Conservation (phyloP, 257 asterid genomes). For the Anisodus acutangulus region DNA sequence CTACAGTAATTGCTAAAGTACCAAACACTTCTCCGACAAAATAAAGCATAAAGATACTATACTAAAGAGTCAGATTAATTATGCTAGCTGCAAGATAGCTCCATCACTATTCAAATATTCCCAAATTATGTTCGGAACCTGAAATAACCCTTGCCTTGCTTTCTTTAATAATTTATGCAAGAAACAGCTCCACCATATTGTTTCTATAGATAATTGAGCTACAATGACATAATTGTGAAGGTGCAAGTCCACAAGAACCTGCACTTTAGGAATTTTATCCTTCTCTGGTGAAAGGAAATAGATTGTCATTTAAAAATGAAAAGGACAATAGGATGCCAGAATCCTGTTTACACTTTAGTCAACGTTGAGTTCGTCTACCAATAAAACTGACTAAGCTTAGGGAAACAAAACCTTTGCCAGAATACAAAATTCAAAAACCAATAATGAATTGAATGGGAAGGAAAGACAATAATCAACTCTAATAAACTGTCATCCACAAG, state of each 20-base stretch:
- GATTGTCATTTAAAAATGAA: conserved; percentile 8
- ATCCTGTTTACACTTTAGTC: neutral
- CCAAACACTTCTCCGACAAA: neutral
- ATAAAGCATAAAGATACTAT: neutral
- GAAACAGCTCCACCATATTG: neutral
- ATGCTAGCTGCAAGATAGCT: neutral
- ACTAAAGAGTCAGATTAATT: neutral
- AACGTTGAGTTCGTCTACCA: neutral
- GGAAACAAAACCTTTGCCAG: neutral
- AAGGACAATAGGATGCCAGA: neutral
- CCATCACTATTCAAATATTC: neutral
- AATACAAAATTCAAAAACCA: neutral
- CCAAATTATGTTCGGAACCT: neutral
- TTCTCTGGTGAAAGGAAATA: neutral
- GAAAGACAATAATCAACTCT: neutral
- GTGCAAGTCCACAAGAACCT: neutral
- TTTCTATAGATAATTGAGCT: neutral
- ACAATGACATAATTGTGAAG: neutral
- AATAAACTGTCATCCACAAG: neutral
- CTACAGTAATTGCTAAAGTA: neutral
- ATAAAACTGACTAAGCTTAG: neutral
- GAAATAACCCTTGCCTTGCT: neutral
- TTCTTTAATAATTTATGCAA: neutral
- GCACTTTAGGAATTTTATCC: neutral
- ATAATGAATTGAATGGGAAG: neutral